Conservation (phyloP, 768 basidiomycete species). For the Amanita pallidorosea region DNA sequence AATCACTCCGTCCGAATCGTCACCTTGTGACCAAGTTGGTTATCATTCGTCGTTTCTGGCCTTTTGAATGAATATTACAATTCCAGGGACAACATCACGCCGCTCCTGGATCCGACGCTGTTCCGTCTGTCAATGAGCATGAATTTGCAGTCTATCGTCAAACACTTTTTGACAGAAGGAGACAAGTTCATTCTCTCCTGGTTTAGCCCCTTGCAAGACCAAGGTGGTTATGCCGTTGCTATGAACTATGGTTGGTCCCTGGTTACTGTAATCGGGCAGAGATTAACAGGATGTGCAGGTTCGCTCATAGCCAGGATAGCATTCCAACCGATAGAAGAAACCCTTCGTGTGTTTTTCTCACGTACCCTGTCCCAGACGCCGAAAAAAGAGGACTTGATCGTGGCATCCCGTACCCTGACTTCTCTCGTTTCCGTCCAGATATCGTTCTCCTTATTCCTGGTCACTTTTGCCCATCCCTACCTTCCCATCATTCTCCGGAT, state of each 20-base stretch:
- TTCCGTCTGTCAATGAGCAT: slow-evolving; percentile 68
- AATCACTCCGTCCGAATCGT: slow-evolving; percentile 22
- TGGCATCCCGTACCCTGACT: slow-evolving; percentile 41
- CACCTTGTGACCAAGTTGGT: neutral
- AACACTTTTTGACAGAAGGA: slow-evolving; percentile 92
- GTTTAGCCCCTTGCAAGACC: slow-evolving; percentile 75
- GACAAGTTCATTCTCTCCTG: slow-evolving; percentile 85
- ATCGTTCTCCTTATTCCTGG: slow-evolving; percentile 55
- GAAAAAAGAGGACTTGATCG: slow-evolving; percentile 14
- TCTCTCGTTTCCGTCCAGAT: slow-evolving; percentile 59
- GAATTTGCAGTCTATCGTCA: slow-evolving; percentile 82
- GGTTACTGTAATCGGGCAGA: neutral
- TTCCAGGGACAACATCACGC: slow-evolving; percentile 7
- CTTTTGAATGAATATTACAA: neutral
- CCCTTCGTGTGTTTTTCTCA: slow-evolving; percentile 83
- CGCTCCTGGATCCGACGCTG: slow-evolving; percentile 25
- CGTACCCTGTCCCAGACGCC: slow-evolving; percentile 28
- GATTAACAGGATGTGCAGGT: slow-evolving; percentile 32
- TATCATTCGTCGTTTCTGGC: neutral
- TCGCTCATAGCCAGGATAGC: slow-evolving; percentile 86
- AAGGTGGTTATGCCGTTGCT: slow-evolving; percentile 93
- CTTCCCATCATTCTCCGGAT: slow-evolving; percentile 58
- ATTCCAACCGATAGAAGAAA: slow-evolving; percentile 95
- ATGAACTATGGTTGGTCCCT: slow-evolving; percentile 77
- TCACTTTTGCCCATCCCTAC: slow-evolving; percentile 69